Conservation (phyloP, 2,329 filamentous ascomycete species). For the Ramichloridium luteum region DNA sequence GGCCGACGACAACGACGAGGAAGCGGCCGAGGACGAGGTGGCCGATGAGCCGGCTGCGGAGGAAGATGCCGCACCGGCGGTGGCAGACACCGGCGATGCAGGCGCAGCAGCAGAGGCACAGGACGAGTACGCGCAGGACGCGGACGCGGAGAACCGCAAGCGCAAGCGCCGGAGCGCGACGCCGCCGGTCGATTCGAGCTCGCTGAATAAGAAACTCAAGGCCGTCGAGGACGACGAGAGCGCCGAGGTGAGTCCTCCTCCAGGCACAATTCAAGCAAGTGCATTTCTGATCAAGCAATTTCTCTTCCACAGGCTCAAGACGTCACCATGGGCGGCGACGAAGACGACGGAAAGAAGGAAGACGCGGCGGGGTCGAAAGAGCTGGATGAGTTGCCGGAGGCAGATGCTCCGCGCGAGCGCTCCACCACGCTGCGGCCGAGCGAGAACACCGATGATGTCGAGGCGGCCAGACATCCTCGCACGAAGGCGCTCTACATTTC, state of each 20-base stretch:
- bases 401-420: no score
- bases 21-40: constrained; percentile 8
- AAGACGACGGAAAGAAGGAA: neutral
- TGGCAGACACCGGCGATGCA: constrained; percentile 6
- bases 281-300: no score
- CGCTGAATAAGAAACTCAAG: constrained; percentile 34
- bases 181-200: constrained; percentile 16
- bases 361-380: no score
- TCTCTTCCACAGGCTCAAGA: constrained; percentile 1
- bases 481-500: constrained; percentile 73
- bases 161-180: constrained; percentile 22
- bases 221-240: constrained; percentile 26
- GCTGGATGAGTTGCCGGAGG: no score
- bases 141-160: constrained; percentile 16
- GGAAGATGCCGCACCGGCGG: constrained; percentile 9
- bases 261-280: no score
- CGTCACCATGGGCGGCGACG: neutral
- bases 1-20: constrained; percentile 2
- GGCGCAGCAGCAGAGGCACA: constrained; percentile 1
- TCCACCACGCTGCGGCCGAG: neutral
- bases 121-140: constrained; percentile 1
- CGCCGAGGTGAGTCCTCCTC: neutral
- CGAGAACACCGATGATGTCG: no score
- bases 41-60: constrained; percentile 11
- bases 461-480: constrained; percentile 31